These are phyloP conservation scores for Lagenaria siceraria DNA, from an alignment of 306 rosid species.

Conservation along the genomic window DNA sequence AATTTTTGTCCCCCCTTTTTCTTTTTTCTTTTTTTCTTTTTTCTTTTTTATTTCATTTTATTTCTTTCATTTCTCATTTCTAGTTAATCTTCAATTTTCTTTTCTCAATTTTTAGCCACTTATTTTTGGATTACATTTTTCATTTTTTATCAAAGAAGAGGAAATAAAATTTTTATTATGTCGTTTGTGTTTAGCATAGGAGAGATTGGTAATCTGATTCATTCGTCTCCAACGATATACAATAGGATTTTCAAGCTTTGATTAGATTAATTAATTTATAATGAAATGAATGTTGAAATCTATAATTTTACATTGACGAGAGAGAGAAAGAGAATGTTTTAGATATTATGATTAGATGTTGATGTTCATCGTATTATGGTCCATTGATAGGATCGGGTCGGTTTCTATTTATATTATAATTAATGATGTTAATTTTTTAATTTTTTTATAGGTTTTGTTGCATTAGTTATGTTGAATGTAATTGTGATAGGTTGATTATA, in stretches of 20 bases:
- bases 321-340: neutral
- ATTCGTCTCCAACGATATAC: rapidly evolving
- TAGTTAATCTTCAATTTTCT: neutral
- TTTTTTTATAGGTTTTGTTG: neutral
- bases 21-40: neutral
- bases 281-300: neutral
- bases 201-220: neutral
- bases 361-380: neutral
- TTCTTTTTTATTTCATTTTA: neutral
- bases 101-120: neutral
- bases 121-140: neutral
- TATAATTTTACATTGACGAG: neutral
- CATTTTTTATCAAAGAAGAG: neutral
- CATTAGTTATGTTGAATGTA: neutral
- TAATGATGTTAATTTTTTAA: neutral
- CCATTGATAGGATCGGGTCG: neutral
- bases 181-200: neutral
- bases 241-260: neutral
- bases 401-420: neutral
- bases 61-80: neutral
- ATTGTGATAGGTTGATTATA: neutral
- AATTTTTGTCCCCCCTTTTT: neutral
- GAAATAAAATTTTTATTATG: neutral
- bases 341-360: neutral
- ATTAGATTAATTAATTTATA: neutral